Percentiles rank a stretch among this genome's conserved stretches.
Evolutionary conservation across 2,329 filamentous ascomycete species (phyloP).

Genomic region (Shiraia bambusicola): DNA sequence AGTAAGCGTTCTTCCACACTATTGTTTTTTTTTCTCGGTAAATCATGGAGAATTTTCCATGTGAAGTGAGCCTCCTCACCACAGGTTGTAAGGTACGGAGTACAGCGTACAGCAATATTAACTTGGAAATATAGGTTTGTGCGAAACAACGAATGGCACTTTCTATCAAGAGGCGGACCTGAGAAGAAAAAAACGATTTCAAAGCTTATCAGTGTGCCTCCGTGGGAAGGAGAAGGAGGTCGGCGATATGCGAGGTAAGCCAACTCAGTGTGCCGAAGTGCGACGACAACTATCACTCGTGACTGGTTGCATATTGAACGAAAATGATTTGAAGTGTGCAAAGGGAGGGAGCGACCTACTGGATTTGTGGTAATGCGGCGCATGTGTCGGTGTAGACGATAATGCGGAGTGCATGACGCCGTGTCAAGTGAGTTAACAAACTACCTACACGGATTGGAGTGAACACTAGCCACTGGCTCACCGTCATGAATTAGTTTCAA

Average conservation of each 20-base stretch:
- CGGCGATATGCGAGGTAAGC: constrained; percentile 8
- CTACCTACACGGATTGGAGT: neutral
- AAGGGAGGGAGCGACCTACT: constrained; percentile 11
- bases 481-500: neutral
- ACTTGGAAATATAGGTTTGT: too few species aligned
- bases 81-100: too few species aligned
- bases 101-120: too few species aligned
- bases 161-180: neutral
- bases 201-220: neutral
- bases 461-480: neutral
- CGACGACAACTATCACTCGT: constrained; percentile 2
- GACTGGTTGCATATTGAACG: constrained; percentile 7
- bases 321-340: neutral
- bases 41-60: too few species aligned
- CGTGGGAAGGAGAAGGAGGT: constrained; percentile 1
- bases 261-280: neutral
- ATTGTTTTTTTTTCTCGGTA: too few species aligned
- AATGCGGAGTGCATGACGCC: constrained; percentile 12
- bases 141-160: neutral
- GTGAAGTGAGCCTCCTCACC: too few species aligned
- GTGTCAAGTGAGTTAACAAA: constrained; percentile 3
- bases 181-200: neutral
- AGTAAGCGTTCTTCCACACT: too few species aligned
- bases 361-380: constrained; percentile 12
- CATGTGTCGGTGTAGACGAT: constrained; percentile 8